Evolutionary conservation across 495 filamentous ascomycete species (phyloP).

Genomic region (Bacidia rubella): DNA sequence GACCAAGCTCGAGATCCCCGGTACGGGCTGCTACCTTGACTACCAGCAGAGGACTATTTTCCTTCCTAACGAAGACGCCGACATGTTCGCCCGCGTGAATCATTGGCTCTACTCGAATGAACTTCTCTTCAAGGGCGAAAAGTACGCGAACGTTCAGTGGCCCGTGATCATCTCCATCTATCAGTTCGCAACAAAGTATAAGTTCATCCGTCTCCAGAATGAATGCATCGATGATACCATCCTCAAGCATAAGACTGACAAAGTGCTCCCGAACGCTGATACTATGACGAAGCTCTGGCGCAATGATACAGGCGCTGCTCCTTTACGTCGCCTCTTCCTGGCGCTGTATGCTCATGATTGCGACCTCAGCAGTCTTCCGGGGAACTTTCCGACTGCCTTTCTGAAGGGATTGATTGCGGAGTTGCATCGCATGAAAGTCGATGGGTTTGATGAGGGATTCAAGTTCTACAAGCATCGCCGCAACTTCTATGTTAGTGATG

Average conservation of each 20-base stretch:
- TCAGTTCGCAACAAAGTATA: background rate
- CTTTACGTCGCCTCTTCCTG: background rate
- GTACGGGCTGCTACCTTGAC: background rate
- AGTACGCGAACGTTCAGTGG: background rate
- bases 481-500: background rate
- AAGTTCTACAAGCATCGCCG: background rate
- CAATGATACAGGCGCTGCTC: background rate
- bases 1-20: background rate
- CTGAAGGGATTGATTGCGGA: conserved; percentile 1
- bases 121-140: background rate
- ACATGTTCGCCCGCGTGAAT: conserved; percentile 1
- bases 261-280: background rate
- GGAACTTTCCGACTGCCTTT: background rate
- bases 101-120: conserved; percentile 3
- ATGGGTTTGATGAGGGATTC: background rate
- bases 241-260: background rate
- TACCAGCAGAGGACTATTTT: background rate
- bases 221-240: conserved; percentile 1
- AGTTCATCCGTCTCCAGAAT: conserved; percentile 1
- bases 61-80: background rate
- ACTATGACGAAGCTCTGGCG: background rate
- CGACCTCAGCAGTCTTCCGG: background rate
- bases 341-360: background rate
- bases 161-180: conserved; percentile 1
- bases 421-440: background rate